A percentile compares a stretch with the other conserved stretches of the same genome.
These are phyloP conservation scores for Fomitopsis pulvina DNA, from an alignment of 768 basidiomycete species.

Conservation along the genomic window DNA sequence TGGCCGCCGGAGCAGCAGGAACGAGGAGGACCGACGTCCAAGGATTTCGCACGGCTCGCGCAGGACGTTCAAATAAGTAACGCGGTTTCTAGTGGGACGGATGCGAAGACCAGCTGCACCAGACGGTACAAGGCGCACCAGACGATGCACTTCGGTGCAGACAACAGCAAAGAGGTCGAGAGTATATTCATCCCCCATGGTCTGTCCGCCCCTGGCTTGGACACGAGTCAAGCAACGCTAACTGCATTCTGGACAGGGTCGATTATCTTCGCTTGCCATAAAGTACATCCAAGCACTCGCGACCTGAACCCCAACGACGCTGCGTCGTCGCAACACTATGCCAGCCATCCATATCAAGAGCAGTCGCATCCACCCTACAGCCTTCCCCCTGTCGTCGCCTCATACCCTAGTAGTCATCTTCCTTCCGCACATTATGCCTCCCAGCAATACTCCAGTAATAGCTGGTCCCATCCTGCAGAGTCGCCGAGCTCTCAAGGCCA, in stretches of 20 bases:
- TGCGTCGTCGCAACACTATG: constrained; percentile 15
- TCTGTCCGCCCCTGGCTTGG: constrained; percentile 25
- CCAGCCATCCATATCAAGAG: constrained; percentile 22
- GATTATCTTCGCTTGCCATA: constrained; percentile 72
- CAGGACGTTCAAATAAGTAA: constrained; percentile 60
- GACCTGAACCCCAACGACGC: constrained; percentile 3
- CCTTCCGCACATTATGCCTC: constrained; percentile 17
- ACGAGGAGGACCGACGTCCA: constrained; percentile 27
- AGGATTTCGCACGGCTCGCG: constrained; percentile 50
- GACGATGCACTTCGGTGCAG: constrained; percentile 39
- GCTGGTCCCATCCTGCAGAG: constrained; percentile 9
- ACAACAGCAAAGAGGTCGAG: constrained; percentile 61
- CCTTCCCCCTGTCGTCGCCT: constrained; percentile 20
- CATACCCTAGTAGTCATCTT: constrained; percentile 15
- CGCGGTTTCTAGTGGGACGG: constrained; percentile 42
- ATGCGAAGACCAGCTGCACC: constrained; percentile 83
- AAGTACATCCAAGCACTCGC: constrained; percentile 35
- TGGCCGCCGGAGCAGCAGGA: constrained; percentile 68
- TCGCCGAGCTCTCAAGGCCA: constrained; percentile 5
- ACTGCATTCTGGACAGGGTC: constrained; percentile 34
- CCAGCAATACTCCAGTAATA: constrained; percentile 6
- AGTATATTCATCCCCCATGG: constrained; percentile 91
- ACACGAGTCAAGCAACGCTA: constrained; percentile 5
- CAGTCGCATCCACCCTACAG: constrained; percentile 19
- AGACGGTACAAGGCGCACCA: constrained; percentile 74